Evolutionary conservation across 2,329 filamentous ascomycete genomes (phyloP).

Genomic region (Aureobasidium sp.): DNA sequence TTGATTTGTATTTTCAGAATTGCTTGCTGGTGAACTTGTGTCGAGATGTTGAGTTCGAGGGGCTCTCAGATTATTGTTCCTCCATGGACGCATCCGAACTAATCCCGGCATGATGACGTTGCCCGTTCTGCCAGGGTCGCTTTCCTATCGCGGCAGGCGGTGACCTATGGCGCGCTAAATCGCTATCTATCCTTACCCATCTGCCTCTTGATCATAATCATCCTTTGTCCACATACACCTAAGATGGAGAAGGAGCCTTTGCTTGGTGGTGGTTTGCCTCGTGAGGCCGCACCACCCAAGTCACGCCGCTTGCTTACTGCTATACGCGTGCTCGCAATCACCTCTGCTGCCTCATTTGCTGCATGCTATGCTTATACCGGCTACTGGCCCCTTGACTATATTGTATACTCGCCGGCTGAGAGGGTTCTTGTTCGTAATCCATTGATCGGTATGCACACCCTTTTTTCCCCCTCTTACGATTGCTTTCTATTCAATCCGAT

Average conservation of each 20-base stretch:
- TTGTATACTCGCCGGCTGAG: constrained; percentile 15
- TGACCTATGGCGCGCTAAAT: not conserved
- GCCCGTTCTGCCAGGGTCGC: not conserved
- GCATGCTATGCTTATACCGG: not conserved
- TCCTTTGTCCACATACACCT: not conserved
- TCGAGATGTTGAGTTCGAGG: not conserved
- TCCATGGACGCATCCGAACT: not conserved
- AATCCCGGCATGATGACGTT: not conserved
- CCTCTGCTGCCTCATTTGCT: not conserved
- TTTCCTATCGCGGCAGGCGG: constrained; percentile 6
- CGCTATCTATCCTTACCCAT: not conserved
- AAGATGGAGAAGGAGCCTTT: constrained; percentile 2
- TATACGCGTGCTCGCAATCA: not conserved
- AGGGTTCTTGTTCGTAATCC: constrained; percentile 30
- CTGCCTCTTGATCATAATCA: not conserved
- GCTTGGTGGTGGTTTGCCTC: not conserved
- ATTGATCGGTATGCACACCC: constrained; percentile 27
- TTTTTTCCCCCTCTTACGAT: not conserved
- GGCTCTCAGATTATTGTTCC: not conserved
- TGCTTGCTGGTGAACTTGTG: not conserved
- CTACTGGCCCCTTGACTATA: not conserved
- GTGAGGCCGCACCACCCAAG: not conserved
- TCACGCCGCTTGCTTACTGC: not conserved
- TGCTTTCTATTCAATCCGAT: not conserved
- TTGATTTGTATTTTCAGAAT: constrained; percentile 14